phyloP scores from a whole-genome alignment of 768 basidiomycete species.

The Trametes maxima region DNA sequence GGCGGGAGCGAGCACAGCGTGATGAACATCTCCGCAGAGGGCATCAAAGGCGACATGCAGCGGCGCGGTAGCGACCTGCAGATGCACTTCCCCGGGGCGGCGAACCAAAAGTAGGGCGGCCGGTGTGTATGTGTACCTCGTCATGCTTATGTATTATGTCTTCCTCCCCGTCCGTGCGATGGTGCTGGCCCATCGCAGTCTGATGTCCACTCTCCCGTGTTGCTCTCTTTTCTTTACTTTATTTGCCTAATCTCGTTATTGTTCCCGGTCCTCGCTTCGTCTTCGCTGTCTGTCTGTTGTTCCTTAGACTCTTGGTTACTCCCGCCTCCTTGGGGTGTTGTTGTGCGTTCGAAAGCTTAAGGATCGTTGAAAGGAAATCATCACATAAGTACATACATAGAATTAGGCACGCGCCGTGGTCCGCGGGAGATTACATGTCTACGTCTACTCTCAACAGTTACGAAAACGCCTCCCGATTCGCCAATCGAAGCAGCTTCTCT shows the following conservation, averaged over 20 bases:
- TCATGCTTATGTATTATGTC: neutral
- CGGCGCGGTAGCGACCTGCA: constrained; percentile 12
- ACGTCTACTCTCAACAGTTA: neutral
- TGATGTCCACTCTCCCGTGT: neutral
- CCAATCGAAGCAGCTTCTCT: neutral
- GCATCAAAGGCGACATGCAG: constrained; percentile 27
- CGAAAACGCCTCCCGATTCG: neutral
- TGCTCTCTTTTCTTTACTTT: constrained; percentile 5
- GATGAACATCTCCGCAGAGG: constrained; percentile 23
- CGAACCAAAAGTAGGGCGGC: constrained; percentile 15
- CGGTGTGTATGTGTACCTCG: neutral
- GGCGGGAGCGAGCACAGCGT: constrained; percentile 13
- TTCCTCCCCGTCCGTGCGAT: too few relatives aligned
- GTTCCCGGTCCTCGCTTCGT: neutral
- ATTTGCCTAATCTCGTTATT: constrained; percentile 13
- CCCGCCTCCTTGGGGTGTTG: neutral
- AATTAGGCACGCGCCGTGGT: too few relatives aligned
- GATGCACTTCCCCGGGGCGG: constrained; percentile 19
- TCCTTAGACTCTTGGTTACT: constrained; percentile 9
- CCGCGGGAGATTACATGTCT: neutral
- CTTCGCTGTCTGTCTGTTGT: constrained; percentile 2
- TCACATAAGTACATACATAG: neutral
- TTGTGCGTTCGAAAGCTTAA: neutral
- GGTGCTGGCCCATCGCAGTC: neutral
- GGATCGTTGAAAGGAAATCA: neutral